Base-by-base conservation (phyloP, 1,139 yeast species). In the Suhomyces guaymorum region DNA sequence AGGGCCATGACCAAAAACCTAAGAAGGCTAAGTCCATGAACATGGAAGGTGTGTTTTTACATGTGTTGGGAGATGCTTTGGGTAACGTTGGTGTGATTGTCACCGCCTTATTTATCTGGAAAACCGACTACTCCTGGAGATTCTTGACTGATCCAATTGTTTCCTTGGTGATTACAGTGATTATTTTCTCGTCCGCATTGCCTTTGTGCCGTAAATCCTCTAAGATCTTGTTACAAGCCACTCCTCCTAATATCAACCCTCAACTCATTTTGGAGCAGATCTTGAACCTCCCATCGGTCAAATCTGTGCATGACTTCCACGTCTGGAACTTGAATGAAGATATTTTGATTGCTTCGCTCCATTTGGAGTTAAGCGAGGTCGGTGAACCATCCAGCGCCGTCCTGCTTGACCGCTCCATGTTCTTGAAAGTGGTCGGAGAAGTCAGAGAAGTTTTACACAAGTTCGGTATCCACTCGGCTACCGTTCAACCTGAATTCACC, bases 41-140 rank as follows among this genome's bases (percentile, higher is more conserved):
- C 62, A 92, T 92, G 97, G 94, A 88, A 52, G 97, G 98, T 43
- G 97, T 92, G 4, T 92, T 87, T 54, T 70, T 92, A 51, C 98
- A 92, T 57, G 98, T 92, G 5, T 48, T 92, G 50, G 98, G 98
- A 28, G 98, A 92, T 59, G 97, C 97, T 1, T 68, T 92, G 42
- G 98, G 98, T 46, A 92, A 92, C 55, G 67, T 92, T 38, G 98
- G 98, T 46, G 98, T 92, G 35, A 92, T 92, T 42, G 59, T 75
- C 10, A 83, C 97, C 2, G 98, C 97, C 1, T 47, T 92, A 24
- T 82, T 92, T 50, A 90, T 92, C 51, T 90, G 97, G 97, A 82
- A 85, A 59, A 89, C 97, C 0, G 81, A 87, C 49, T 90, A 75
- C 57, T 71, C 86, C 2, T 92, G 98, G 96, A 81, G 78, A 55